Base-by-base conservation (phyloP, 1,284 basidiomycete genomes). In the Meira nashicola region DNA sequence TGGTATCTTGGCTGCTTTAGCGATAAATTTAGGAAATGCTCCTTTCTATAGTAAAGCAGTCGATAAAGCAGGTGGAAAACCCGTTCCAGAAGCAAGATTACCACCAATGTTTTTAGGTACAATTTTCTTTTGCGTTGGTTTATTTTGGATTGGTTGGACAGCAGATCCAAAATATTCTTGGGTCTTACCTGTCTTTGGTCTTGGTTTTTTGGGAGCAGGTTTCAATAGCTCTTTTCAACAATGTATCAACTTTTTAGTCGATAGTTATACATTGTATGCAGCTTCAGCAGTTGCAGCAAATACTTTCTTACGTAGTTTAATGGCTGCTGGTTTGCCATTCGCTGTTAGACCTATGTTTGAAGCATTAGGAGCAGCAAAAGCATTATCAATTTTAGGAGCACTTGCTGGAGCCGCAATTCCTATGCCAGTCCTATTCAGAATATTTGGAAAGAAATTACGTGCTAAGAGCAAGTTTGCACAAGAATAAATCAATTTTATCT, bases 91-190 rank as follows among this genome's bases (percentile, higher is more conserved):
- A 8, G 53, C 61, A 11, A 46, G 60, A 9, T 66, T 70, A 1
- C 38, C 40, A 12, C 51, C 50, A 1, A 53, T 55, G 14, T 37
- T 54, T 12, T 4, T 54, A 2, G 53, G 53, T 4, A 14, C 53
- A 3, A 17, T 63, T 63, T 0, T 33, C 58, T 10, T 80, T 23
- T 73, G 78, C 55, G 73, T 80, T 54, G 79, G 79, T 43, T 70
- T 80, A 3, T 79, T 73, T n/a, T 77, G 79, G 53, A 80, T 80
- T 38, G 78, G 79, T 17, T 79, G 76, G 33, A 79, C 79, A 9
- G 67, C 77, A 61, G 71, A 70, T 11, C 74, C 77, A 25, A 53
- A 54, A 2, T 40, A 74, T 58, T 40, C 40, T 37, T 39, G 46
- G 55, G 39, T 54, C 39, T 17, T 56, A n/a, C 60, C 77, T 3